These are phyloP conservation scores for Mycena crocata DNA, from an alignment of 768 basidiomycete genomes.

Conservation along the genomic window DNA sequence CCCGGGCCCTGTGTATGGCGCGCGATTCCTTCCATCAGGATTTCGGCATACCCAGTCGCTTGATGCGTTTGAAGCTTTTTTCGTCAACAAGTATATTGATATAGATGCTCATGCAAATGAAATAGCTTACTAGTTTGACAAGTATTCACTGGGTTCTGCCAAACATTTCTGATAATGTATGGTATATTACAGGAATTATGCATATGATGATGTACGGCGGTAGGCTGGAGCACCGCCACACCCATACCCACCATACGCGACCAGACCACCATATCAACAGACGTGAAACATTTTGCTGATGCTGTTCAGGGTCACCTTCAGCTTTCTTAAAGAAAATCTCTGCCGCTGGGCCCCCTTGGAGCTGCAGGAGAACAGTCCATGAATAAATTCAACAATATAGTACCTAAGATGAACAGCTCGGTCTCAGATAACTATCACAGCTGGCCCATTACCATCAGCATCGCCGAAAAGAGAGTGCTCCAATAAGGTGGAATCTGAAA, in stretches of 20 bases:
- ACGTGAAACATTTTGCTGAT: too few species aligned
- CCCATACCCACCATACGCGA: background rate
- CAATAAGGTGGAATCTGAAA: too few species aligned
- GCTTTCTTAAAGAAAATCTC: too few species aligned
- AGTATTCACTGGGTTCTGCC: background rate
- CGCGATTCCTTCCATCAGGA: background rate
- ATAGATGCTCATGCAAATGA: background rate
- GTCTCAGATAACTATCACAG: too few species aligned
- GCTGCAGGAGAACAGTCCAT: too few species aligned
- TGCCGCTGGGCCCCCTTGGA: too few species aligned
- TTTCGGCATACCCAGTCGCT: background rate
- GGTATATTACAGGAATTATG: background rate
- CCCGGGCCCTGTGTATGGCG: background rate
- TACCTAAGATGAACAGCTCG: too few species aligned
- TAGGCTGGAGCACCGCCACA: background rate
- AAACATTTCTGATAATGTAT: background rate
- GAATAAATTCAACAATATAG: too few species aligned
- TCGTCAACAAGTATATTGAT: background rate
- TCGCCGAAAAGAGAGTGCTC: too few species aligned
- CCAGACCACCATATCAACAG: background rate
- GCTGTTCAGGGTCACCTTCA: too few species aligned
- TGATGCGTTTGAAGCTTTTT: background rate
- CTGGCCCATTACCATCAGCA: too few species aligned
- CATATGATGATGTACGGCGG: background rate
- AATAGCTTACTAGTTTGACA: background rate